A percentile compares a stretch with the other conserved stretches of the same genome.
Evolutionary conservation across 495 filamentous ascomycete species (phyloP).

Genomic region (Penicillium alfredii): DNA sequence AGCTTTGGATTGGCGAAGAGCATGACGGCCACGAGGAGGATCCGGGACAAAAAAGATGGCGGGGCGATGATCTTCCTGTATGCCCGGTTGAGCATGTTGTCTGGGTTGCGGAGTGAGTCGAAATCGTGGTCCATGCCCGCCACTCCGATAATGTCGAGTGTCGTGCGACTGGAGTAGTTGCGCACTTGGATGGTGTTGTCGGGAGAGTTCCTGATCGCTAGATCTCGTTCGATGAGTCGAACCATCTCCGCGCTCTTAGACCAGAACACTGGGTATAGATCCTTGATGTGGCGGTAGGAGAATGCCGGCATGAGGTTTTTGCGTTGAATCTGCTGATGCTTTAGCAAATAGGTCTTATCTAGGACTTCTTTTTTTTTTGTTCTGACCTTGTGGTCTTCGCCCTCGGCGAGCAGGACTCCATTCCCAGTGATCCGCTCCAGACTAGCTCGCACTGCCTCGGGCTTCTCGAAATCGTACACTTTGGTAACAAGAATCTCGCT

Average conservation of each 20-base stretch:
- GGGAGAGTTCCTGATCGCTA: slow-evolving; percentile 14
- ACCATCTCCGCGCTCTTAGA: slow-evolving; percentile 52
- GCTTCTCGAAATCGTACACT: slow-evolving; percentile 78
- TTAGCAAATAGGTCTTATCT: background rate
- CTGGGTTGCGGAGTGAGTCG: slow-evolving; percentile 57
- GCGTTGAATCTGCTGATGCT: slow-evolving; percentile 49
- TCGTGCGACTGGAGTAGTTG: slow-evolving; percentile 62
- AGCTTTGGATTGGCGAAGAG: slow-evolving; percentile 30
- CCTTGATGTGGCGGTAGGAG: slow-evolving; percentile 76
- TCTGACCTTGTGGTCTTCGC: slow-evolving; percentile 77
- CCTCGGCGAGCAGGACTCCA: slow-evolving; percentile 77
- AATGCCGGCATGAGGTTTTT: slow-evolving; percentile 82
- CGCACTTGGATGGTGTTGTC: slow-evolving; percentile 50
- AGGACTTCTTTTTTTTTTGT: too few relatives aligned
- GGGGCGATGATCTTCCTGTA: slow-evolving; percentile 50
- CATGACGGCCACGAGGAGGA: slow-evolving; percentile 40
- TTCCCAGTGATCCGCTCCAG: slow-evolving; percentile 65
- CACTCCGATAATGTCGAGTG: slow-evolving; percentile 84
- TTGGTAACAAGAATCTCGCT: slow-evolving; percentile 60
- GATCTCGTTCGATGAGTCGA: slow-evolving; percentile 34
- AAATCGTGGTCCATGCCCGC: slow-evolving; percentile 85
- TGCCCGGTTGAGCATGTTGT: slow-evolving; percentile 55
- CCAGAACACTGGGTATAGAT: slow-evolving; percentile 84
- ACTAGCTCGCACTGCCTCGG: slow-evolving; percentile 45
- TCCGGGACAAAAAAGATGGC: slow-evolving; percentile 11